Percentiles rank a stretch among this genome's conserved stretches.
phyloP scores from a whole-genome alignment of 345 rosid genomes.

The Clarkia xantiana region DNA sequence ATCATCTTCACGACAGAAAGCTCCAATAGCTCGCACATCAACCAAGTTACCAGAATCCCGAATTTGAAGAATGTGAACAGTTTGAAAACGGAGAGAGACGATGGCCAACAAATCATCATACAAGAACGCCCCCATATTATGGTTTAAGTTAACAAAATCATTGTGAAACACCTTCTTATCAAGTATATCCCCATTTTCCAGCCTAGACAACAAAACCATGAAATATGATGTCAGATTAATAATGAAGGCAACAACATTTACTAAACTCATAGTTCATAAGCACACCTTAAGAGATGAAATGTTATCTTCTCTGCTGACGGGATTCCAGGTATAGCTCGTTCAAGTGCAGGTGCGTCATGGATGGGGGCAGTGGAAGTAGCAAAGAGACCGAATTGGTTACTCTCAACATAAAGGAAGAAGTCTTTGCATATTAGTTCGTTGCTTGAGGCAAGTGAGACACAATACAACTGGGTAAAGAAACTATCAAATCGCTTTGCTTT shows the following conservation, averaged over 20 bases:
- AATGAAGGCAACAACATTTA: neutral
- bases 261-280: neutral
- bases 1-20: constrained; percentile 80
- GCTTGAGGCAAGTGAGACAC: constrained; percentile 58
- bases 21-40: constrained; percentile 74
- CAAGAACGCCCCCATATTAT: constrained; percentile 76
- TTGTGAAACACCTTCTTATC: constrained; percentile 77
- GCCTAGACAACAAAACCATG: constrained; percentile 20
- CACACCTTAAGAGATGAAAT: constrained; percentile 59
- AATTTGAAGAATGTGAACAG: constrained; percentile 73
- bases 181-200: constrained; percentile 69
- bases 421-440: constrained; percentile 83
- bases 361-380: constrained; percentile 82
- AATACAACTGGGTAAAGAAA: constrained; percentile 65
- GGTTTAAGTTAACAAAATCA: constrained; percentile 63
- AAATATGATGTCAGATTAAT: constrained; percentile 7
- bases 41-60: constrained; percentile 85
- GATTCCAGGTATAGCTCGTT: constrained; percentile 67
- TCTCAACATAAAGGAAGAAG: constrained; percentile 66
- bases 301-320: constrained; percentile 80
- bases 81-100: constrained; percentile 79
- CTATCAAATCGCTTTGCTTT: constrained; percentile 68
- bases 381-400: constrained; percentile 61
- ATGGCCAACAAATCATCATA: constrained; percentile 86
- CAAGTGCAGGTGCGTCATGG: constrained; percentile 58